Percentiles rank a stretch among this genome's conserved stretches.
These are phyloP conservation scores for Globisporangium canariense DNA, from an alignment of 352 stramenopile species.

Conservation along the genomic window DNA sequence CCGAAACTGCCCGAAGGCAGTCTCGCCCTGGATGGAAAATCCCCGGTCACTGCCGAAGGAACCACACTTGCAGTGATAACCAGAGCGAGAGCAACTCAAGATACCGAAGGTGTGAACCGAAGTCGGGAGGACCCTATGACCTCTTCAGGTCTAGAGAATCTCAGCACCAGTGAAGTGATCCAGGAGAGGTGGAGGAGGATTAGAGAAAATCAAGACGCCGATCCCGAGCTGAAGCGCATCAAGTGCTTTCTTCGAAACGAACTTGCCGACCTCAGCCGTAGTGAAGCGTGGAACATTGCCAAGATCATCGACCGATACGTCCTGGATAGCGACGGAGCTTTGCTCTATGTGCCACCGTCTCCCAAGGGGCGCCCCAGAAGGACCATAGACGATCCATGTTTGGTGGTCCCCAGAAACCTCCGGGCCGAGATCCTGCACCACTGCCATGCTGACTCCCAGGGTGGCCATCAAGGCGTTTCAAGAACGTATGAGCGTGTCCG, in stretches of 20 bases:
- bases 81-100: too few relatives aligned
- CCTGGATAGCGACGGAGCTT: neutral
- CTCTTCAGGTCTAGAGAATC: too few relatives aligned
- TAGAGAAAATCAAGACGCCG: too few relatives aligned
- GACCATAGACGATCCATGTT: too few relatives aligned
- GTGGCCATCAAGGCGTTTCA: neutral
- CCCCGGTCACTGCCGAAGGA: too few relatives aligned
- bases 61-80: too few relatives aligned
- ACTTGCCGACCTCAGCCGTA: neutral
- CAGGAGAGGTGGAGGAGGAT: too few relatives aligned
- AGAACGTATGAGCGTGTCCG: conserved; percentile 1
- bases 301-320: conserved; percentile 1
- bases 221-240: neutral
- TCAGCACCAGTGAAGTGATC: too few relatives aligned
- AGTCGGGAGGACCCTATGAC: too few relatives aligned
- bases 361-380: neutral
- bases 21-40: too few relatives aligned
- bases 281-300: neutral
- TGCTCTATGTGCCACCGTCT: neutral
- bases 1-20: too few relatives aligned
- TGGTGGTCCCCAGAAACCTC: neutral
- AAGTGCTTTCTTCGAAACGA: neutral
- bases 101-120: too few relatives aligned
- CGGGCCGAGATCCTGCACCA: neutral
- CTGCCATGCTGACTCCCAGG: neutral